Percentiles rank a stretch among this genome's conserved stretches.
phyloP scores from a whole-genome alignment of 2,329 filamentous ascomycete genomes.

The Parascedosporium putredinis region DNA sequence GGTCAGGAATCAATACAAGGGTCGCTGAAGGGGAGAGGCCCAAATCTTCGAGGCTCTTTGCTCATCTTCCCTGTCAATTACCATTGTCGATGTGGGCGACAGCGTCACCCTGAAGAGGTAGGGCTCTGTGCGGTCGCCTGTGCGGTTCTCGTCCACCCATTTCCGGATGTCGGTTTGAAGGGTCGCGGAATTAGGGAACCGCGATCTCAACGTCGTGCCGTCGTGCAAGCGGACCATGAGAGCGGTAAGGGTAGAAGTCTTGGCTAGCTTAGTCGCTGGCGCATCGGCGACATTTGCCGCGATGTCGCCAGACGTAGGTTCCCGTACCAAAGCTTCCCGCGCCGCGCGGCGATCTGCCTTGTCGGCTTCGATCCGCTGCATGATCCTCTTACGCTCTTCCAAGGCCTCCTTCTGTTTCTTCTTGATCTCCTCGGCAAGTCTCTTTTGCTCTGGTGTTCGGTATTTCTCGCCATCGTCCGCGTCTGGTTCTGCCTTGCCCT shows the following conservation, averaged over 20 bases:
- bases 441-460: slow-evolving; percentile 19
- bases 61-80: slow-evolving; percentile 69
- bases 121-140: slow-evolving; percentile 43
- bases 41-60: slow-evolving; percentile 54
- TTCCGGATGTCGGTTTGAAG: slow-evolving; percentile 57
- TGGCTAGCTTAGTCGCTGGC: slow-evolving; percentile 21
- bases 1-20: slow-evolving; percentile 66
- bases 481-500: slow-evolving; percentile 25
- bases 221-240: slow-evolving; percentile 78
- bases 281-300: slow-evolving; percentile 20
- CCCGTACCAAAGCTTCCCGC: slow-evolving; percentile 25
- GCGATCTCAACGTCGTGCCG: slow-evolving; percentile 64
- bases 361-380: slow-evolving; percentile 68
- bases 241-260: slow-evolving; percentile 29
- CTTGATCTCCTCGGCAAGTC: slow-evolving; percentile 44
- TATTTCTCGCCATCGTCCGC: slow-evolving; percentile 16
- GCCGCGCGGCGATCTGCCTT: slow-evolving; percentile 52
- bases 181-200: slow-evolving; percentile 55
- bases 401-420: slow-evolving; percentile 55
- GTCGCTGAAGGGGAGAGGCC: slow-evolving; percentile 72
- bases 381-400: slow-evolving; percentile 60
- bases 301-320: slow-evolving; percentile 19
- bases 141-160: slow-evolving; percentile 62
- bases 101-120: slow-evolving; percentile 81
- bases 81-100: slow-evolving; percentile 64